Evolutionary conservation across 768 basidiomycete species (phyloP).

Genomic region (Candolleomyces eurysporus): DNA sequence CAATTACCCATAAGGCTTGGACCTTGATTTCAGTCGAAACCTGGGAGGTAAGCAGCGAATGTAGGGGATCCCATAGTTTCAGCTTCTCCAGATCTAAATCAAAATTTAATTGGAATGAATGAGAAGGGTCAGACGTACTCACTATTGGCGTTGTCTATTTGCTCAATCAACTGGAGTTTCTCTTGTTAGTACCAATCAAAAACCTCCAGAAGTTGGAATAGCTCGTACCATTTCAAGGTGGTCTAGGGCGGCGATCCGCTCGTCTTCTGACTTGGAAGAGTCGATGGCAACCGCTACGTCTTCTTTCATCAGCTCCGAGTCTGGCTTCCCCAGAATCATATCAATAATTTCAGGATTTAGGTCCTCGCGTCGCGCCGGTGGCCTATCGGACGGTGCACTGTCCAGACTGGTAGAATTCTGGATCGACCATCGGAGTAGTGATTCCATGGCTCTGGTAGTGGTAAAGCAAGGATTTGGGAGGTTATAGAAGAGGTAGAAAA

Average conservation of each 20-base stretch:
- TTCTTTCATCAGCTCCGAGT: slow-evolving; percentile 83
- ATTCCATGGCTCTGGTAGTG: slow-evolving; percentile 51
- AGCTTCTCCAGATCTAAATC: slow-evolving; percentile 68
- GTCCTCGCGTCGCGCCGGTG: slow-evolving; percentile 40
- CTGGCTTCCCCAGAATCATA: slow-evolving; percentile 79
- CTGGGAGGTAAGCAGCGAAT: slow-evolving; percentile 56
- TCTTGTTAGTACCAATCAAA: neutral
- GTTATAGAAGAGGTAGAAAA: too few species aligned
- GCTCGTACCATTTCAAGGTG: slow-evolving; percentile 79
- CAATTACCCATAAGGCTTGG: slow-evolving; percentile 81
- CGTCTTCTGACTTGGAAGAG: slow-evolving; percentile 48
- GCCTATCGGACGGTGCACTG: slow-evolving; percentile 24
- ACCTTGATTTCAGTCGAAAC: slow-evolving; percentile 61
- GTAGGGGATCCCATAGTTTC: slow-evolving; percentile 76
- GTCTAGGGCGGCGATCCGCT: slow-evolving; percentile 70
- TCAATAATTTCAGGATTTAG: slow-evolving; percentile 86
- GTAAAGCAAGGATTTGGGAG: neutral
- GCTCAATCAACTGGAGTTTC: slow-evolving; percentile 66
- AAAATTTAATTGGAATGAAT: neutral
- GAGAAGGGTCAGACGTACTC: slow-evolving; percentile 21
- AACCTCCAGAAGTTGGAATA: neutral
- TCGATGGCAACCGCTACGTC: slow-evolving; percentile 66
- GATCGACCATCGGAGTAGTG: slow-evolving; percentile 79
- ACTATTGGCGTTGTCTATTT: slow-evolving; percentile 90
- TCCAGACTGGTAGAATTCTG: slow-evolving; percentile 55